Percentiles rank a stretch among this genome's conserved stretches.
Evolutionary conservation across 169 alveolate species (phyloP).

Genomic region (Cryptosporidium meleagridis): DNA sequence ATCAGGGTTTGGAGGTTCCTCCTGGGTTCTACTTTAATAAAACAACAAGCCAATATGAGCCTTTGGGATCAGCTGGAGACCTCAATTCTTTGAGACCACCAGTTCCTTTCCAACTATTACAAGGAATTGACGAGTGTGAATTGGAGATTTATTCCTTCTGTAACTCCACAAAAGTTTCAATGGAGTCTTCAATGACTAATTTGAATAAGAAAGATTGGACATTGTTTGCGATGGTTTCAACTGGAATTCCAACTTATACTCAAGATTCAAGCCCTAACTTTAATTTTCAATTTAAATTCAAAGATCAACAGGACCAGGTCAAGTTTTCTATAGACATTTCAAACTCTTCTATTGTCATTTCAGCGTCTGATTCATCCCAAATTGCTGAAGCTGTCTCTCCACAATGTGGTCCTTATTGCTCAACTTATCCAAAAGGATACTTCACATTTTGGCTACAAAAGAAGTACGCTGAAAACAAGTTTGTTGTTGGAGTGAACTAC

Average conservation of each 20-base stretch:
- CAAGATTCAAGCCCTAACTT: not conserved
- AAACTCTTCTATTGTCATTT: constrained; percentile 6
- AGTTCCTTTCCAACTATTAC: constrained; percentile 1
- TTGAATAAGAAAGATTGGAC: not conserved
- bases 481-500: not conserved
- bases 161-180: not conserved
- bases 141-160: constrained; percentile 13
- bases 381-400: constrained; percentile 12
- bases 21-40: constrained; percentile 32
- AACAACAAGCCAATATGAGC: constrained; percentile 58
- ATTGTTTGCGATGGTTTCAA: constrained; percentile 2
- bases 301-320: not conserved
- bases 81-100: constrained; percentile 1
- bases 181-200: not conserved
- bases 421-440: constrained; percentile 17
- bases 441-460: constrained; percentile 17
- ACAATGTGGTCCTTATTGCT: constrained; percentile 22
- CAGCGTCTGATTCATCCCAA: not conserved
- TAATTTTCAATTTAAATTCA: not conserved
- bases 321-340: not conserved
- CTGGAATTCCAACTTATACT: constrained; percentile 24
- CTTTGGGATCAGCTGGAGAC: not conserved
- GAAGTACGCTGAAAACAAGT: not conserved
- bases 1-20: not conserved
- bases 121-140: not conserved